phyloP scores from a whole-genome alignment of 192 early-diverging fungal genomes.

The Powellomyces hirtus region DNA sequence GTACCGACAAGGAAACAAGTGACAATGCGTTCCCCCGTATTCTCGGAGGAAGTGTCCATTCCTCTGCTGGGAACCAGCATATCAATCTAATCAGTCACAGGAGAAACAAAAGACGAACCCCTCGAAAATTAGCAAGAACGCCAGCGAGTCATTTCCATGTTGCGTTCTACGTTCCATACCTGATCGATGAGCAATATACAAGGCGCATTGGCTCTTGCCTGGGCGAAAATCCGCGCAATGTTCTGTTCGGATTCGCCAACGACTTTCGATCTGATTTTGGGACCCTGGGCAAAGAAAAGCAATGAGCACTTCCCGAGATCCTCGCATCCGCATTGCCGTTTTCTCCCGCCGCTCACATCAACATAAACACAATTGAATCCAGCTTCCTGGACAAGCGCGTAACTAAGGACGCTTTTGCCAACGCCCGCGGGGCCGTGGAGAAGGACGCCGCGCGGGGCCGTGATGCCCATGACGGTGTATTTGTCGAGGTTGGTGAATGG shows the following conservation, averaged over 20 bases:
- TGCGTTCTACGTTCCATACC: conserved; percentile 36
- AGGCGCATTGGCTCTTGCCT: conserved; percentile 78
- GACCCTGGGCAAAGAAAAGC: conserved; percentile 42
- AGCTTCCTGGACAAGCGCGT: conserved; percentile 72
- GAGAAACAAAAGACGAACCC: background rate
- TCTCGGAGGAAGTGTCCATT: conserved; percentile 67
- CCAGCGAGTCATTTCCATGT: too few species aligned
- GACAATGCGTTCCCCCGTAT: conserved; percentile 84
- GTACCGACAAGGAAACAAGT: conserved; percentile 78
- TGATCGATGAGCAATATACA: conserved; percentile 94
- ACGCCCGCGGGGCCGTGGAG: conserved; percentile 86
- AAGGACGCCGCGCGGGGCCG: conserved; percentile 76
- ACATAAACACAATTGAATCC: conserved; percentile 83
- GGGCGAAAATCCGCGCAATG: conserved; percentile 78
- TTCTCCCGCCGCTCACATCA: conserved; percentile 49
- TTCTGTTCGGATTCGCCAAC: conserved; percentile 92
- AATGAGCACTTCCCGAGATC: background rate
- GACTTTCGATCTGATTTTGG: conserved; percentile 84
- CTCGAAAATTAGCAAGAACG: too few species aligned
- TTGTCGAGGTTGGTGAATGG: conserved; percentile 53
- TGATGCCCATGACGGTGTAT: conserved; percentile 59
- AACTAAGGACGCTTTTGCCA: conserved; percentile 88
- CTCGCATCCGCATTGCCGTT: background rate
- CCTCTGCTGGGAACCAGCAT: conserved; percentile 75
- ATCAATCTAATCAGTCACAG: conserved; percentile 60